These are phyloP conservation scores for Hygrophila difformis DNA, from an alignment of 257 asterid species.

Conservation along the genomic window DNA sequence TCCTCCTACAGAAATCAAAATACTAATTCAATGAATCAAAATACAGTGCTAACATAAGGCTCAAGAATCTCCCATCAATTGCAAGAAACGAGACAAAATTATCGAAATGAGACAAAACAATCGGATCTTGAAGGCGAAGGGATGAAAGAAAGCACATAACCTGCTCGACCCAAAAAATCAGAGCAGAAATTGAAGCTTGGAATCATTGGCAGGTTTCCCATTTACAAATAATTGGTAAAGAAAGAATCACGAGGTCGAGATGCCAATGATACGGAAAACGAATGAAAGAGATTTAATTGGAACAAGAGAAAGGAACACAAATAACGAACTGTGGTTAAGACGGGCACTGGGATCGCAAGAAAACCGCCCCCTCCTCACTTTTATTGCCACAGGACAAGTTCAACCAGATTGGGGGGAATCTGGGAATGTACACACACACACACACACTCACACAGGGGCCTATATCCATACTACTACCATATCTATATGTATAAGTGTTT, in stretches of 20 bases:
- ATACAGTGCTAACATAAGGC: too few relatives aligned
- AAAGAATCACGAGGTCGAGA: constrained; percentile 13
- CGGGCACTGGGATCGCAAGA: constrained; percentile 33
- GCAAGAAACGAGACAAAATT: constrained; percentile 11
- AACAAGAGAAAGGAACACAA: not conserved
- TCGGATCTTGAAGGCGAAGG: constrained; percentile 12
- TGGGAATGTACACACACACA: too few relatives aligned
- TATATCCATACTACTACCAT: too few relatives aligned
- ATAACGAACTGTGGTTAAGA: constrained; percentile 21
- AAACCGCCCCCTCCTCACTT: too few relatives aligned
- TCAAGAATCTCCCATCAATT: constrained; percentile 19
- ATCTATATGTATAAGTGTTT: too few relatives aligned
- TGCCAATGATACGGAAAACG: constrained; percentile 20
- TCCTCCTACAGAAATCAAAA: too few relatives aligned
- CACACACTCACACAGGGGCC: too few relatives aligned
- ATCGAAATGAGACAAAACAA: constrained; percentile 9
- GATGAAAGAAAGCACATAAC: constrained; percentile 11
- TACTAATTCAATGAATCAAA: constrained; percentile 14
- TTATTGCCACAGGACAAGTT: too few relatives aligned
- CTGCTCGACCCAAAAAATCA: constrained; percentile 17
- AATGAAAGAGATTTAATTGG: constrained; percentile 23
- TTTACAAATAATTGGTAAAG: constrained; percentile 13
- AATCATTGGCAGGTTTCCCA: constrained; percentile 12
- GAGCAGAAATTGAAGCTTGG: constrained; percentile 11
- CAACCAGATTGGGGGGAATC: too few relatives aligned